phyloP scores from a whole-genome alignment of 2,329 filamentous ascomycete species.

The Claviceps purpurea region DNA sequence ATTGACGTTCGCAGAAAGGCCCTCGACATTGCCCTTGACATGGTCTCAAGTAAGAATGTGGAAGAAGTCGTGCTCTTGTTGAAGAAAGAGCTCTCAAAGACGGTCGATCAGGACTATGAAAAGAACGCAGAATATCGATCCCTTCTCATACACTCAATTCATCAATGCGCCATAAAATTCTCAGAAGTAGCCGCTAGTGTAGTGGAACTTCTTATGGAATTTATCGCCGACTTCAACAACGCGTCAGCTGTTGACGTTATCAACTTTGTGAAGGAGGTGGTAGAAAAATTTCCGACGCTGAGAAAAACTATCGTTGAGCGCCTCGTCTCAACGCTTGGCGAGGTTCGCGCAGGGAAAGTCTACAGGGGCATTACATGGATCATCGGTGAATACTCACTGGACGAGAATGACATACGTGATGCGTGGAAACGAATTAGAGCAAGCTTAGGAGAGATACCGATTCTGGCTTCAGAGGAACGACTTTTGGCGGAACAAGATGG shows the following conservation, averaged over 20 bases:
- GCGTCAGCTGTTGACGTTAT: constrained; percentile 95
- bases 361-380: constrained; percentile 97
- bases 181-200: constrained; percentile 96
- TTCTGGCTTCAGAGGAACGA: constrained; percentile 86
- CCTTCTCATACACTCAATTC: constrained; percentile 90
- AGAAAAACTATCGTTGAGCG: constrained; percentile 77
- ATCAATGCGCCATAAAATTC: constrained; percentile 98
- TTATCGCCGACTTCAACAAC: constrained; percentile 97
- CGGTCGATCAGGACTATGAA: constrained; percentile 95
- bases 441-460: constrained; percentile 92
- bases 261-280: constrained; percentile 96
- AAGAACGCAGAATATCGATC: constrained; percentile 95
- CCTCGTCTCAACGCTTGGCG: constrained; percentile 76
- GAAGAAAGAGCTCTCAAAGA: constrained; percentile 96
- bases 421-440: constrained; percentile 94
- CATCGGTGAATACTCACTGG: constrained; percentile 89
- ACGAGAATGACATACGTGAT: constrained; percentile 86
- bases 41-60: constrained; percentile 98
- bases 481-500: constrained; percentile 75
- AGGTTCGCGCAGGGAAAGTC: constrained; percentile 93
- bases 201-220: constrained; percentile 95
- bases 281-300: constrained; percentile 91
- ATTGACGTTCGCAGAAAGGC: constrained; percentile 92
- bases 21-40: constrained; percentile 78
- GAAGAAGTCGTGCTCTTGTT: constrained; percentile 91